Base-by-base conservation (phyloP, 2,329 filamentous ascomycete genomes). In the Penicillium brasilianum region DNA sequence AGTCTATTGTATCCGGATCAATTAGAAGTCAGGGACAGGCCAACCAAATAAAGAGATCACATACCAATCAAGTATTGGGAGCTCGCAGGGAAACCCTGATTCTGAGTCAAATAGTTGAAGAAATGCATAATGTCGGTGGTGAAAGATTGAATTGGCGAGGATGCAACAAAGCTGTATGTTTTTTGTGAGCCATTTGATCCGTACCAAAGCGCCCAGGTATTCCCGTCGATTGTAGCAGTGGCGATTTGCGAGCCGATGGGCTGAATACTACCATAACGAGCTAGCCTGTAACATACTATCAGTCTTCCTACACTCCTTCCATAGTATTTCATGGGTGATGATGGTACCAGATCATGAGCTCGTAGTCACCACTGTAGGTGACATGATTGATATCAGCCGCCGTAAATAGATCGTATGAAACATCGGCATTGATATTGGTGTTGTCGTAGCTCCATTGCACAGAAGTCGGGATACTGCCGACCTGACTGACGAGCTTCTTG, bases 351-450 rank as follows among this genome's bases (percentile, higher is more conserved):
- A 88, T 81, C 86, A 88, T 88, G 63, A 88, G 75, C 71, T 88
- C 86, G 70, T 85, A 87, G 60, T 84, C 77, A 14, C 80, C 73
- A 51, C 68, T 72, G 34, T 73, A 79, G 16, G 77, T 77, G 0
- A 81, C 78, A 9, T 78, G 76, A 49, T 69, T 65, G 46, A 62
- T 62, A 59, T 70, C 63, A 3, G 81, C 76, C 2, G 74, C 66
- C 2, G 84, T 86, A 73, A 87, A 88, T 28, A 87, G 73, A 70
- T 87, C 85, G 66, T 86, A 88, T 7, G 84, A 79, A 4, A 88
- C 85, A 67, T 88, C 81, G 43, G 84, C 83, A 41, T 82, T 72
- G 49, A 86, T 72, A 46, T 77, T 66, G 51, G 70, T 75, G 57
- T 81, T 82, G 44, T 76, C 77, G 71, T 87, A 85, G n/a, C 71